Conservation (phyloP, 2,329 filamentous ascomycete species). For the Aspergillus pseudoviridinutans region DNA sequence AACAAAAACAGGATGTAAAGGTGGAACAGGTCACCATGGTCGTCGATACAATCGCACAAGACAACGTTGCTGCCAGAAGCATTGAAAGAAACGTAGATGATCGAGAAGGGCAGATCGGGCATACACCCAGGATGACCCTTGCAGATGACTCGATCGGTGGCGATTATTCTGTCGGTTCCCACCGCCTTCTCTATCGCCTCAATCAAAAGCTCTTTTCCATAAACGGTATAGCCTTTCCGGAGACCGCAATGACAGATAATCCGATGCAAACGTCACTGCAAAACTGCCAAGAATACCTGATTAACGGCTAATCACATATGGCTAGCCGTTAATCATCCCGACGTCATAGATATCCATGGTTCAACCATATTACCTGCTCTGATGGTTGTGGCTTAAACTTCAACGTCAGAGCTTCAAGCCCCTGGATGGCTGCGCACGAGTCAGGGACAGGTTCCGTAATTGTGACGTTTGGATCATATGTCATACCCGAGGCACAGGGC, state of each 20-base stretch:
- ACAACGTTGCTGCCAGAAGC: conserved; percentile 8
- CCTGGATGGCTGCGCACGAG: neutral
- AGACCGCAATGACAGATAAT: conserved; percentile 3
- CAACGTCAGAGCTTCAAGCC: neutral
- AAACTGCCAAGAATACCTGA: neutral
- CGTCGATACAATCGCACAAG: conserved; percentile 11
- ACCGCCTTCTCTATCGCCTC: conserved; percentile 8
- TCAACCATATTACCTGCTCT: neutral
- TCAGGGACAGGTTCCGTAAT: neutral
- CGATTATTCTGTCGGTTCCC: conserved; percentile 5
- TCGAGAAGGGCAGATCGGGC: conserved; percentile 1
- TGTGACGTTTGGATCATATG: neutral
- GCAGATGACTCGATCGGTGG: conserved; percentile 13
- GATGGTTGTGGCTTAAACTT: neutral
- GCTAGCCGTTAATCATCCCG: neutral
- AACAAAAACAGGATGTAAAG: conserved; percentile 1
- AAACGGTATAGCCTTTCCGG: neutral
- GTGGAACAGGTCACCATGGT: conserved; percentile 18
- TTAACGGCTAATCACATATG: neutral
- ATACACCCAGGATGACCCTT: conserved; percentile 1
- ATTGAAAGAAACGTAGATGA: conserved; percentile 8
- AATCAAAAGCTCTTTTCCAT: neutral
- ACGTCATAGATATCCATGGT: neutral
- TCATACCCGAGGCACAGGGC: neutral
- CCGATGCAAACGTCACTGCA: neutral